Evolutionary conservation across 208 protist genomes (phyloP).

Genomic region (Plasmodiophora brassicae): DNA sequence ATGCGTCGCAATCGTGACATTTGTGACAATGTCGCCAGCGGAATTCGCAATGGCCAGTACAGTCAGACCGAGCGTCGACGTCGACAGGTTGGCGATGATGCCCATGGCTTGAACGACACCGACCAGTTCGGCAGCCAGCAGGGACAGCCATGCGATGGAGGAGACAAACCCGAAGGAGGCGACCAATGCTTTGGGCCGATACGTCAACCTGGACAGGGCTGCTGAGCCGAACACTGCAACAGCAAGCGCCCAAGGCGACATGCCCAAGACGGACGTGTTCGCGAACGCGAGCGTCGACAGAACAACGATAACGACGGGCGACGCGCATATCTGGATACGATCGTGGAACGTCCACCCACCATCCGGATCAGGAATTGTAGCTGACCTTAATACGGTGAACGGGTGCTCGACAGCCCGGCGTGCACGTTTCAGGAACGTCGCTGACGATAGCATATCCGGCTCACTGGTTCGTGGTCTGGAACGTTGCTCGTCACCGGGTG

Average conservation of each 20-base stretch:
- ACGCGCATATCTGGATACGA: no score
- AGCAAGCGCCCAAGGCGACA: no score
- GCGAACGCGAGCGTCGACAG: no score
- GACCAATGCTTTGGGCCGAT: background rate
- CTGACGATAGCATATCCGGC: no score
- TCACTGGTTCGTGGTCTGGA: no score
- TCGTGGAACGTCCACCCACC: no score
- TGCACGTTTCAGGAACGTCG: no score
- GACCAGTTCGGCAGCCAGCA: constrained; percentile 37
- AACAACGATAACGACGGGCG: no score
- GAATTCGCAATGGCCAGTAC: constrained; percentile 52
- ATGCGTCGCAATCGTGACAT: background rate
- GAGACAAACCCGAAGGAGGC: constrained; percentile 19
- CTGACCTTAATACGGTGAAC: background rate
- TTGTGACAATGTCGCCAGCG: constrained; percentile 47
- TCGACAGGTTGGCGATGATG: constrained; percentile 25
- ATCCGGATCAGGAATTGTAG: background rate
- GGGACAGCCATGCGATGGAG: constrained; percentile 38
- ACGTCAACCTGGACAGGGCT: no score
- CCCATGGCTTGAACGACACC: constrained; percentile 42
- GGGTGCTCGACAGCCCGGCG: background rate
- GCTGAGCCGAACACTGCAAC: no score
- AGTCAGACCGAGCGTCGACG: constrained; percentile 41
- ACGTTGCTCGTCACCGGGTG: no score
- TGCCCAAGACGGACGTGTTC: no score